A percentile compares a stretch with the other conserved stretches of the same genome.
phyloP scores from a whole-genome alignment of 163 green algal species.

The Prototheca wickerhamii region DNA sequence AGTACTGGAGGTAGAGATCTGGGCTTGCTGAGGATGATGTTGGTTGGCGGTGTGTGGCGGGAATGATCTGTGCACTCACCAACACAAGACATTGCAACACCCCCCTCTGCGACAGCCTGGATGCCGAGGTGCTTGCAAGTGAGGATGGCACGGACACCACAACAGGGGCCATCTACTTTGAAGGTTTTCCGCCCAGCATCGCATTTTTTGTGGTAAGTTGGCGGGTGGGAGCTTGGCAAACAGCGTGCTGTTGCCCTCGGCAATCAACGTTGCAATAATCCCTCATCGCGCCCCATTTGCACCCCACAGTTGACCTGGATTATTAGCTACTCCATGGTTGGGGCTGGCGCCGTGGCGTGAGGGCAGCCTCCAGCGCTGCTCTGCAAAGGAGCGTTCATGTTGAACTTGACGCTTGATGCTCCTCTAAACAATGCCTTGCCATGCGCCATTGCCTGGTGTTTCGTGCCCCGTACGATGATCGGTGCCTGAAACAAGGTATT shows the following conservation, averaged over 20 bases:
- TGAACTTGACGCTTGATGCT: background rate
- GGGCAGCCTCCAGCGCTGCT: background rate
- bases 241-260: background rate
- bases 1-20: background rate
- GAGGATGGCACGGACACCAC: background rate
- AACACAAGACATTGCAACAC: background rate
- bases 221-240: background rate
- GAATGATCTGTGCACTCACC: background rate
- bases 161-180: background rate
- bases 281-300: background rate
- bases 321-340: background rate
- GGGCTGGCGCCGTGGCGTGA: background rate
- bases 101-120: background rate
- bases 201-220: constrained; percentile 1
- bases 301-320: constrained; percentile 2
- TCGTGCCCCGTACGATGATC: no score
- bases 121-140: background rate
- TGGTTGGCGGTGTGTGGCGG: background rate
- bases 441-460: no score
- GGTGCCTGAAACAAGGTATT: no score
- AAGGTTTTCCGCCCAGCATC: constrained; percentile 2
- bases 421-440: no score
- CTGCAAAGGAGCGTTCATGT: background rate
- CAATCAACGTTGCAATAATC: background rate
- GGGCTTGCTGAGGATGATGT: background rate